Percentiles rank a stretch among this genome's conserved stretches.
These are phyloP conservation scores for Penicillium macrosclerotiorum DNA, from an alignment of 495 filamentous ascomycete species.

Conservation along the genomic window DNA sequence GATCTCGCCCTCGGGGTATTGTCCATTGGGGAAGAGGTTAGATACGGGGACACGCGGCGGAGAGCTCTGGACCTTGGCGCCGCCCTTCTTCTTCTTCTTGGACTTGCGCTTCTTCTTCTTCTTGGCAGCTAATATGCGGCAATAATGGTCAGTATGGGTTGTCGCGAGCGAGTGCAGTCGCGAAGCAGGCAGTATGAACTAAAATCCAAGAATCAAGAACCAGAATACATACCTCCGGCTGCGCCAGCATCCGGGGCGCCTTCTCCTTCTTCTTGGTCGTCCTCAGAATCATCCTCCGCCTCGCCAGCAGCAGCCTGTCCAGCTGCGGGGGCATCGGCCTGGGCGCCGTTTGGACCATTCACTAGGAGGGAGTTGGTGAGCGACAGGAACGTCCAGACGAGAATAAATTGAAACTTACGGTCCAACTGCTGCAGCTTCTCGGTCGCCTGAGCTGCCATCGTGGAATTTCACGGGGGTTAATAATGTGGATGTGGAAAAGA, in stretches of 20 bases:
- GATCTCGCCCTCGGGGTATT: constrained; percentile 79
- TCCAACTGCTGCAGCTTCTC: constrained; percentile 53
- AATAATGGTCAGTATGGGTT: too few species aligned
- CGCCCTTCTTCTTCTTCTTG: constrained; percentile 69
- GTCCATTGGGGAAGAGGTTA: constrained; percentile 69
- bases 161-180: not conserved
- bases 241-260: constrained; percentile 39
- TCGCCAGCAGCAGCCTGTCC: constrained; percentile 39
- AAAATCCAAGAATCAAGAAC: not conserved
- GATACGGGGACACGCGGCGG: constrained; percentile 75
- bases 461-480: constrained; percentile 18
- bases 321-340: constrained; percentile 39
- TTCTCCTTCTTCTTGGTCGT: constrained; percentile 54
- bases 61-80: constrained; percentile 67
- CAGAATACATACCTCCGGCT: constrained; percentile 38
- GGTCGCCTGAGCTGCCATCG: constrained; percentile 53
- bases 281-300: constrained; percentile 67
- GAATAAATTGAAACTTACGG: constrained; percentile 30
- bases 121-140: constrained; percentile 49
- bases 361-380: constrained; percentile 26
- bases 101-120: constrained; percentile 81
- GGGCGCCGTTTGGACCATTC: constrained; percentile 50
- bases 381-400: constrained; percentile 15
- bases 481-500: constrained; percentile 14
- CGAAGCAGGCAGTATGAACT: too few species aligned